phyloP scores from a whole-genome alignment of 495 filamentous ascomycete genomes.

The Symbiotaphrina buchneri region DNA sequence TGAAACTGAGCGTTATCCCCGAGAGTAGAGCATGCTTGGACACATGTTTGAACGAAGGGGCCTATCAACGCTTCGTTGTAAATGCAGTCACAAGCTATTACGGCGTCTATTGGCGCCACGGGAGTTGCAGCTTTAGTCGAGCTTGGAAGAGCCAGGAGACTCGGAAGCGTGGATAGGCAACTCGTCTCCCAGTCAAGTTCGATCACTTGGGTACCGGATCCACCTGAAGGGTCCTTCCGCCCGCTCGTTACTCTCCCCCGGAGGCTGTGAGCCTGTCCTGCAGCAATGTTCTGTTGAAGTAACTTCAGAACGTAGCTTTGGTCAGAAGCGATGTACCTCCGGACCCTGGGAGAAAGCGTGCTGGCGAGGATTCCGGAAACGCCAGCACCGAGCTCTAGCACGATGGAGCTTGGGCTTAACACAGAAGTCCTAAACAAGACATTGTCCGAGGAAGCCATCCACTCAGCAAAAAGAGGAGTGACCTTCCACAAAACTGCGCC shows the following conservation, averaged over 20 bases:
- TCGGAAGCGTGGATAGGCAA: constrained; percentile 7
- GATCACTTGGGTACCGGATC: no score
- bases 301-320: constrained; percentile 64
- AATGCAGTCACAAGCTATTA: constrained; percentile 74
- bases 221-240: constrained; percentile 4
- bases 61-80: constrained; percentile 71
- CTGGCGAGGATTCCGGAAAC: constrained; percentile 57
- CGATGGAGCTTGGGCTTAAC: constrained; percentile 27
- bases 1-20: constrained; percentile 2
- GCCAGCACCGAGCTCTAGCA: constrained; percentile 76
- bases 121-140: constrained; percentile 5
- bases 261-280: no score
- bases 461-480: constrained; percentile 66
- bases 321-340: constrained; percentile 62
- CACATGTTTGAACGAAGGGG: constrained; percentile 67
- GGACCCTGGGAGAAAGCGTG: constrained; percentile 32
- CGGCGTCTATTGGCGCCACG: constrained; percentile 21
- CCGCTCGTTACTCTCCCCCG: constrained; percentile 3
- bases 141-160: constrained; percentile 3
- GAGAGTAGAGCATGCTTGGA: constrained; percentile 39
- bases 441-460: constrained; percentile 44
- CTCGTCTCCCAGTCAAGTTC: constrained; percentile 53
- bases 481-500: constrained; percentile 69
- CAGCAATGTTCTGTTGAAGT: constrained; percentile 48
- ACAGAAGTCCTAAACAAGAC: constrained; percentile 34